Evolutionary conservation across 208 protist genomes (phyloP).

Genomic region (Trypanosoma platydactyli): DNA sequence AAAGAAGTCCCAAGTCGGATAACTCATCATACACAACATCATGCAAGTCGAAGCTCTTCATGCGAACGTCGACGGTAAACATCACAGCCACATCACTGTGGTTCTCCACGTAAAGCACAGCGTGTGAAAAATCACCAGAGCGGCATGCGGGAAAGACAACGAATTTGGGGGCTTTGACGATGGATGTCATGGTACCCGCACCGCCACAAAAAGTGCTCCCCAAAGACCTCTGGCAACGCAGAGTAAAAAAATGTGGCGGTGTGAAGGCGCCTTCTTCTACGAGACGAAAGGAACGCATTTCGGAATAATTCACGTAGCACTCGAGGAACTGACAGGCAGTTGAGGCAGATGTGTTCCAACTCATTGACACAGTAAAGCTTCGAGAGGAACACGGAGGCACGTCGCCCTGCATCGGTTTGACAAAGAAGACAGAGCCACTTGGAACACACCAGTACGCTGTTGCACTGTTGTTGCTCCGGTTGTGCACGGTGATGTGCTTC

Average conservation of each 20-base stretch:
- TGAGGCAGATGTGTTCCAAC: not conserved
- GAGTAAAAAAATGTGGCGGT: constrained; percentile 81
- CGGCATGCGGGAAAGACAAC: constrained; percentile 58
- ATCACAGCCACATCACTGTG: constrained; percentile 44
- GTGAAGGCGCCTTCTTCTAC: constrained; percentile 59
- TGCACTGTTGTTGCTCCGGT: constrained; percentile 50
- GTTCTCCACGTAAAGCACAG: constrained; percentile 73
- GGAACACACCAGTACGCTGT: constrained; percentile 73
- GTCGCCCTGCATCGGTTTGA: constrained; percentile 57
- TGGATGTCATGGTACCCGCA: constrained; percentile 10
- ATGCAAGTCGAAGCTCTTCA: constrained; percentile 29
- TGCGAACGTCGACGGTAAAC: constrained; percentile 48
- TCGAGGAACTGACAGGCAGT: constrained; percentile 59
- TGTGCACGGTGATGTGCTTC: constrained; percentile 65
- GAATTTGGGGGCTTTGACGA: constrained; percentile 1
- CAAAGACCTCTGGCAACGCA: constrained; percentile 43
- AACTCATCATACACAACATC: constrained; percentile 6
- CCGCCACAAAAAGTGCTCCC: not conserved
- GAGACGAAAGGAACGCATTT: constrained; percentile 84
- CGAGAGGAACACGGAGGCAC: constrained; percentile 40
- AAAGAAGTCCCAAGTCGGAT: constrained; percentile 32
- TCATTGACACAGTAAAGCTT: constrained; percentile 13
- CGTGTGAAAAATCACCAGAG: constrained; percentile 43
- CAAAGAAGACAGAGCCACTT: constrained; percentile 41
- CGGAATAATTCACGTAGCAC: constrained; percentile 91